Evolutionary conservation across 2,329 filamentous ascomycete species (phyloP).

Genomic region (Pseudomassariella vexata): DNA sequence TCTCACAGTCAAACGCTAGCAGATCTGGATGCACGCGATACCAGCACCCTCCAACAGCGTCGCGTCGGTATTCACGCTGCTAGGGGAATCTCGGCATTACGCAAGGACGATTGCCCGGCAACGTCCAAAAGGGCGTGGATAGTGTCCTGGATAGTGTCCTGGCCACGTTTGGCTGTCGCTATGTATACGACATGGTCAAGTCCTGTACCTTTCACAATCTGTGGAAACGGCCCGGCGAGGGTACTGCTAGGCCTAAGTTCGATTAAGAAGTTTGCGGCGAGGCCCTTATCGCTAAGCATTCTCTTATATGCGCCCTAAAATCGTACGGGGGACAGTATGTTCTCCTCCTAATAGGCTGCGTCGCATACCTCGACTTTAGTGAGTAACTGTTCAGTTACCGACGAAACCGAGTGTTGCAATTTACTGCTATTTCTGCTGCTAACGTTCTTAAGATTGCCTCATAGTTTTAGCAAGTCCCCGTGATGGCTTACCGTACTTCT

Average conservation of each 20-base stretch:
- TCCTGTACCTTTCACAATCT: constrained; percentile 17
- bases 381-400: constrained; percentile 7
- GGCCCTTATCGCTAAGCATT: constrained; percentile 3
- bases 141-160: too few relatives aligned
- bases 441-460: neutral
- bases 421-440: neutral
- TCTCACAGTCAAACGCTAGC: too few relatives aligned
- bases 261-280: constrained; percentile 14
- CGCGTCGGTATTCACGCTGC: too few relatives aligned
- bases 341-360: constrained; percentile 20
- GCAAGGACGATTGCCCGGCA: too few relatives aligned
- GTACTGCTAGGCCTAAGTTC: constrained; percentile 17
- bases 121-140: too few relatives aligned
- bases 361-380: neutral
- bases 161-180: too few relatives aligned
- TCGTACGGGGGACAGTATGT: constrained; percentile 21
- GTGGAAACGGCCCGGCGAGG: constrained; percentile 15
- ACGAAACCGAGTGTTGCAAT: constrained; percentile 9
- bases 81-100: too few relatives aligned
- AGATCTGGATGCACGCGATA: too few relatives aligned
- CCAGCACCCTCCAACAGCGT: too few relatives aligned
- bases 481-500: constrained; percentile 7
- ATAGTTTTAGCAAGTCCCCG: constrained; percentile 3
- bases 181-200: too few relatives aligned
- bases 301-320: constrained; percentile 14